A percentile compares a stretch with the other conserved stretches of the same genome.
phyloP scores from a whole-genome alignment of 106 monocot species.

The Allium fistulosum region DNA sequence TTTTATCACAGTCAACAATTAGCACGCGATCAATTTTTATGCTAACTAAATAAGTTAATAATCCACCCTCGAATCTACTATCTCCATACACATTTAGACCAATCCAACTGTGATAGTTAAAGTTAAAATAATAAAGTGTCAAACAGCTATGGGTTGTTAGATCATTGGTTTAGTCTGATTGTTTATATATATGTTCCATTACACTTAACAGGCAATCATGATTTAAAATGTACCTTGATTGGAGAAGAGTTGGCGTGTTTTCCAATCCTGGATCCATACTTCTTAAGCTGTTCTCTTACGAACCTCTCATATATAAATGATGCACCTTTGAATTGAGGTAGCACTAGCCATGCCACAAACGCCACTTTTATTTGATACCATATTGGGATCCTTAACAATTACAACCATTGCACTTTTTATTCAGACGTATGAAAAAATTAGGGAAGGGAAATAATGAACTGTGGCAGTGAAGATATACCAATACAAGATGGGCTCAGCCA shows the following conservation, averaged over 20 bases:
- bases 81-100: too few species aligned
- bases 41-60: too few species aligned
- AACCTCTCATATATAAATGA: constrained; percentile 83
- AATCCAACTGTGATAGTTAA: too few species aligned
- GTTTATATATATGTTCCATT: too few species aligned
- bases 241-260: background rate
- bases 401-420: background rate
- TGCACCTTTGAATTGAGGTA: constrained; percentile 90
- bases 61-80: too few species aligned
- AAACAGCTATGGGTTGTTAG: too few species aligned
- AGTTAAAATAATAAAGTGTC: too few species aligned
- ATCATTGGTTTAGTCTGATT: too few species aligned
- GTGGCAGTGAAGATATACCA: constrained; percentile 30
- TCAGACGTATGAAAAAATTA: background rate
- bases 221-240: background rate
- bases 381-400: constrained; percentile 55
- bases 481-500: constrained; percentile 56
- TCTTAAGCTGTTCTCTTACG: constrained; percentile 70
- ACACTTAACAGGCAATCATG: too few species aligned
- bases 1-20: too few species aligned
- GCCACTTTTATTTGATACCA: constrained; percentile 74
- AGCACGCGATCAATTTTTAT: too few species aligned
- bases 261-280: constrained; percentile 31
- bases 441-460: background rate
- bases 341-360: constrained; percentile 77